These are phyloP conservation scores for Phaffomyces thermotolerans DNA, from an alignment of 805 yeast genomes.

Conservation along the genomic window DNA sequence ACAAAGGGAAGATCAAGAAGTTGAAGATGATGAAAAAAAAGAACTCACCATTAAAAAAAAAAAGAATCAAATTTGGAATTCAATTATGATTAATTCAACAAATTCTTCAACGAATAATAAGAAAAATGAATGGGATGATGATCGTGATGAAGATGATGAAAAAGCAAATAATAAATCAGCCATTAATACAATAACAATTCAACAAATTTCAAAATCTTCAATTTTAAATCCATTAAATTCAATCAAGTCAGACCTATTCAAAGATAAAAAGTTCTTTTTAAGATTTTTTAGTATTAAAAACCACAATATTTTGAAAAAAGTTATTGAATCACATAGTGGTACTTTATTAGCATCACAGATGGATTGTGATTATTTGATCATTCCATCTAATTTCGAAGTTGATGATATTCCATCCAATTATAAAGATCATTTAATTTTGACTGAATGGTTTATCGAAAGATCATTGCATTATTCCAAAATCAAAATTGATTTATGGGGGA, in stretches of 20 bases:
- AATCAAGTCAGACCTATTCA: conserved; percentile 28
- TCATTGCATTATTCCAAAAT: conserved; percentile 50
- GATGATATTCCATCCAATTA: conserved; percentile 9
- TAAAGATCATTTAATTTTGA: conserved; percentile 33
- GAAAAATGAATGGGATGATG: conserved; percentile 20
- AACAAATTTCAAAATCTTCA: conserved; percentile 4
- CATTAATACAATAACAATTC: conserved; percentile 6
- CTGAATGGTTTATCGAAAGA: conserved; percentile 81
- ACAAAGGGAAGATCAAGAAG: conserved; percentile 2
- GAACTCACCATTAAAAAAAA: conserved; percentile 13
- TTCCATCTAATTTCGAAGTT: conserved; percentile 18
- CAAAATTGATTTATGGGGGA: conserved; percentile 56
- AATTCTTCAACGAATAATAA: conserved; percentile 1
- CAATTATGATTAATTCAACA: conserved; percentile 24
- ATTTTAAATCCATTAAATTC: neutral
- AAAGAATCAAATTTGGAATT: conserved; percentile 35
- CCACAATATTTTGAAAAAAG: conserved; percentile 29
- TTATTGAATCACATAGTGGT: conserved; percentile 43
- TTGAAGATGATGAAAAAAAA: conserved; percentile 10
- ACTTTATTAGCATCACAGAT: conserved; percentile 7
- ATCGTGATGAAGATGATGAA: conserved; percentile 4
- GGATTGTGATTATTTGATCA: conserved; percentile 10
- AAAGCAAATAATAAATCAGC: neutral
- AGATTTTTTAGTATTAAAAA: conserved; percentile 36
- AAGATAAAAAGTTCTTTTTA: conserved; percentile 34